Evolutionary conservation across 2,329 filamentous ascomycete genomes (phyloP).

Genomic region (Pseudogymnoascus sp.): DNA sequence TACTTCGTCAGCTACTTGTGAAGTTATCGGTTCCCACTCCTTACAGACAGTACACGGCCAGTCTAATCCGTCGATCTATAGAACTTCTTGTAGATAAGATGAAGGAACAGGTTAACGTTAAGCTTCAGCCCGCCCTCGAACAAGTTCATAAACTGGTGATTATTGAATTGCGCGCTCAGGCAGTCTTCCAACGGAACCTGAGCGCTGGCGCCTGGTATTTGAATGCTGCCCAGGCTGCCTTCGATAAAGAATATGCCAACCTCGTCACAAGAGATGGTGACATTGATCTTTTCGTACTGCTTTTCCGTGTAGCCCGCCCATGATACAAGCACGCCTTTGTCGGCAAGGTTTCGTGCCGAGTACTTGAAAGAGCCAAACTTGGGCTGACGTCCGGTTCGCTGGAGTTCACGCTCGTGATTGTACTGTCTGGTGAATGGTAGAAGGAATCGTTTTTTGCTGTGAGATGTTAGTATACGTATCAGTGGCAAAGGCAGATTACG

Average conservation of each 20-base stretch:
- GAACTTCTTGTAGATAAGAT: constrained; percentile 98
- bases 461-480: neutral
- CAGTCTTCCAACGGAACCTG: constrained; percentile 86
- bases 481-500: neutral
- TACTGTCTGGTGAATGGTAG: constrained; percentile 98
- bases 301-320: constrained; percentile 77
- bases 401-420: constrained; percentile 94
- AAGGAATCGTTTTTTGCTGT: constrained; percentile 80
- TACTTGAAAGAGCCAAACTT: constrained; percentile 99
- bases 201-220: constrained; percentile 88
- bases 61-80: constrained; percentile 50
- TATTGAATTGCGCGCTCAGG: constrained; percentile 93
- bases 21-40: neutral
- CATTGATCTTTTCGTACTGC: constrained; percentile 85
- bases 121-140: constrained; percentile 80
- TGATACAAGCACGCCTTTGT: constrained; percentile 89
- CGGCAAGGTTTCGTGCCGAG: constrained; percentile 75
- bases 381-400: constrained; percentile 83
- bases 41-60: neutral
- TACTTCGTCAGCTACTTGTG: neutral
- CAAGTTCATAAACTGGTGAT: constrained; percentile 89
- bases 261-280: constrained; percentile 89
- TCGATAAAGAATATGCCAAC: constrained; percentile 92
- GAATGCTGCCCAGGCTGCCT: constrained; percentile 82
- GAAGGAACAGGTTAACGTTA: constrained; percentile 93